Conservation (phyloP, 805 yeast species). For the Barnettozyma californica region DNA sequence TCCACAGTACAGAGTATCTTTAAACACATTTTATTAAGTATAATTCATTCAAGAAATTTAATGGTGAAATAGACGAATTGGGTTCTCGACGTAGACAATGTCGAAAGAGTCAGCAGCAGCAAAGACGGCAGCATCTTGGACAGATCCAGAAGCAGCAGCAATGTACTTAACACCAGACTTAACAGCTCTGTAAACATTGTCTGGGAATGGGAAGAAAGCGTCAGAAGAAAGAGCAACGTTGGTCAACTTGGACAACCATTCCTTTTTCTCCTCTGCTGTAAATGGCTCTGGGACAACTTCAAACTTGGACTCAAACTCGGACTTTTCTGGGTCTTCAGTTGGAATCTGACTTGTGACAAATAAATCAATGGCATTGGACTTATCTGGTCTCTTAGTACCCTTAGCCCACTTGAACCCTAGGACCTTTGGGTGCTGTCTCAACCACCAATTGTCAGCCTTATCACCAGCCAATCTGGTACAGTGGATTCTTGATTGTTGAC, state of each 20-base stretch:
- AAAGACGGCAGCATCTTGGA: conserved; percentile 94
- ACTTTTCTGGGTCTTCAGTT: conserved; percentile 83
- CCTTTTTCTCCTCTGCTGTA: conserved; percentile 75
- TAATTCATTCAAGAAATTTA: conserved; percentile 24
- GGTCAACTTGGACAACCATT: conserved; percentile 75
- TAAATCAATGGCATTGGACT: conserved; percentile 95
- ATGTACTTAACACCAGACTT: conserved; percentile 93
- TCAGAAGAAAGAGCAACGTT: conserved; percentile 93
- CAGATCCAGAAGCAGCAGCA: conserved; percentile 97
- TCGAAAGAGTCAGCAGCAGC: conserved; percentile 91
- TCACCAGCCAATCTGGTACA: conserved; percentile 99
- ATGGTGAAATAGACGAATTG: conserved; percentile 97
- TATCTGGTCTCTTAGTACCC: conserved; percentile 97
- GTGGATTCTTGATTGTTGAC: conserved; percentile 98
- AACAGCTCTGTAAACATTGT: conserved; percentile 95
- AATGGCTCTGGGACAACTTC: conserved; percentile 79
- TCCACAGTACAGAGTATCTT: not conserved
- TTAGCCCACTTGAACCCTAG: conserved; percentile 94
- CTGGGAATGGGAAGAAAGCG: conserved; percentile 99
- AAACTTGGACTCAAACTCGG: conserved; percentile 88
- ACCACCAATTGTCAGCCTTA: conserved; percentile 99
- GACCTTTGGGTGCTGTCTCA: conserved; percentile 96
- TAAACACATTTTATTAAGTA: not conserved
- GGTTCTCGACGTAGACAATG: conserved; percentile 92
- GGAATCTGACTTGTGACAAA: conserved; percentile 91